Evolutionary conservation across 192 early-diverging fungal genomes (phyloP).

Genomic region (Coemansia sp.): DNA sequence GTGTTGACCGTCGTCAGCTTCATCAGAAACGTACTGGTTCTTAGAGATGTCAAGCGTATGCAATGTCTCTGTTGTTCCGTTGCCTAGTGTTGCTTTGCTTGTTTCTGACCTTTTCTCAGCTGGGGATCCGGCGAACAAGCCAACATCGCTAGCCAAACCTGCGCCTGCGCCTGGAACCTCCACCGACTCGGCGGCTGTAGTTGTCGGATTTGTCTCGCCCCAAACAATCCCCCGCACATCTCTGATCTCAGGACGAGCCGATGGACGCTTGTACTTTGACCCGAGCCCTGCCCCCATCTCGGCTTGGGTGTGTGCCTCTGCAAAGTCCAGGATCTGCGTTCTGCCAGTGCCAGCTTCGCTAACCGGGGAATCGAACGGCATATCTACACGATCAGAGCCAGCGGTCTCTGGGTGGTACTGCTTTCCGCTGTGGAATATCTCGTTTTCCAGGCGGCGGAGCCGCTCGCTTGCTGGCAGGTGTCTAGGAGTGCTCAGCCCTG

Average conservation of each 20-base stretch:
- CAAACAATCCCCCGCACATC: slow-evolving; percentile 42
- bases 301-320: slow-evolving; percentile 20
- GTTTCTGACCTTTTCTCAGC: background rate
- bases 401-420: slow-evolving; percentile 1
- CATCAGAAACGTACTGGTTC: background rate
- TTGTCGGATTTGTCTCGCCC: slow-evolving; percentile 22
- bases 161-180: background rate
- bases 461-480: slow-evolving; percentile 21
- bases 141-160: background rate
- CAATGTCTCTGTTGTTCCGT: background rate
- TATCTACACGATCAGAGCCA: background rate
- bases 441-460: slow-evolving; percentile 33
- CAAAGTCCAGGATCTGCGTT: slow-evolving; percentile 50
- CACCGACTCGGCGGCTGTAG: slow-evolving; percentile 13
- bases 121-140: background rate
- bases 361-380: slow-evolving; percentile 34
- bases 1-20: background rate
- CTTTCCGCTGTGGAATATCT: slow-evolving; percentile 24
- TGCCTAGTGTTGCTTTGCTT: background rate
- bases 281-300: background rate
- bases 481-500: slow-evolving; percentile 5
- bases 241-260: slow-evolving; percentile 44
- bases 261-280: slow-evolving; percentile 21
- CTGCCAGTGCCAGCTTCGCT: slow-evolving; percentile 48
- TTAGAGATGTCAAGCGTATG: background rate